phyloP scores from a whole-genome alignment of 2,329 filamentous ascomycete genomes.

The Mycogone perniciosa region DNA sequence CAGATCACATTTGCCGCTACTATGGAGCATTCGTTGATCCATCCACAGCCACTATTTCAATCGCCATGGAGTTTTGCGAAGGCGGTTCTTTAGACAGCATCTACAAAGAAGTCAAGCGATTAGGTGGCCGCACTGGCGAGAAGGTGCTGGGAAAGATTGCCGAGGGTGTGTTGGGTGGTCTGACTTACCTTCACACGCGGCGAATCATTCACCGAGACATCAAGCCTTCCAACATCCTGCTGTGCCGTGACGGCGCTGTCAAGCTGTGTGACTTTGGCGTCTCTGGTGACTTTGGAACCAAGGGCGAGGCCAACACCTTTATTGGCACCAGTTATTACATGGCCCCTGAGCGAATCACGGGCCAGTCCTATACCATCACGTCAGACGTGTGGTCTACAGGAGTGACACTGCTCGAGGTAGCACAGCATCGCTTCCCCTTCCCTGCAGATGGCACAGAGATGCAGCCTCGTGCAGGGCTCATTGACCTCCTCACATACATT shows the following conservation, averaged over 20 bases:
- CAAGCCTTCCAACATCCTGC: constrained; percentile 93
- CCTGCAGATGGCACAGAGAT: constrained; percentile 93
- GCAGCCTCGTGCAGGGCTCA: constrained; percentile 86
- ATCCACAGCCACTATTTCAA: constrained; percentile 92
- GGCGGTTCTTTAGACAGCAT: constrained; percentile 94
- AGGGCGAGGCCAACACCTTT: constrained; percentile 97
- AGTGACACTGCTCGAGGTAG: constrained; percentile 97
- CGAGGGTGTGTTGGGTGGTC: constrained; percentile 84
- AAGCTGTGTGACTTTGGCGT: constrained; percentile 99
- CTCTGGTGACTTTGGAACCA: constrained; percentile 94
- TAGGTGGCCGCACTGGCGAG: constrained; percentile 90
- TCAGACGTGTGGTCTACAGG: constrained; percentile 98
- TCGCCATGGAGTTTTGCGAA: constrained; percentile 99
- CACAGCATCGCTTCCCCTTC: constrained; percentile 97
- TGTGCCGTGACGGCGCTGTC: constrained; percentile 87
- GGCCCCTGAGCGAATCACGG: constrained; percentile 96
- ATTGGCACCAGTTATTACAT: constrained; percentile 99
- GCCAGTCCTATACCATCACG: constrained; percentile 96
- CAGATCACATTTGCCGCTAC: constrained; percentile 93
- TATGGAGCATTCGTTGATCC: constrained; percentile 96
- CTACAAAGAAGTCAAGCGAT: constrained; percentile 93
- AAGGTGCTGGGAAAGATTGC: constrained; percentile 96
- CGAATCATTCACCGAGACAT: constrained; percentile 99
- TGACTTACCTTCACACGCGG: constrained; percentile 90
- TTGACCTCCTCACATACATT: constrained; percentile 95